phyloP scores from a whole-genome alignment of 164 flowering plant species.

The Nymphaea colorata region DNA sequence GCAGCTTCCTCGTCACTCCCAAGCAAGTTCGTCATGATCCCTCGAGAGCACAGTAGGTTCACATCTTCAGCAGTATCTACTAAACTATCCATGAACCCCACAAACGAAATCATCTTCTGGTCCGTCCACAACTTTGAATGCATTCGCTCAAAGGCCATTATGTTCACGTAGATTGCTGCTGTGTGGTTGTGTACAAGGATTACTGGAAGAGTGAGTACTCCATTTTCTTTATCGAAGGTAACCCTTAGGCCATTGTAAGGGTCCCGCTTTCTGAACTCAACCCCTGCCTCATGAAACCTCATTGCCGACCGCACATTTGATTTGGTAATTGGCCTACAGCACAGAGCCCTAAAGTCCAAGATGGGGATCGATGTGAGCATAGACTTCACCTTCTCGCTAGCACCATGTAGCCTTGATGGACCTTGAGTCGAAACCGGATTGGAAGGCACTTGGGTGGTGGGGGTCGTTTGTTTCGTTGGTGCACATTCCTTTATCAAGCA shows the following conservation, averaged over 20 bases:
- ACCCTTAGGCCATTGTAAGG: constrained; percentile 26
- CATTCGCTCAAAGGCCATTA: constrained; percentile 43
- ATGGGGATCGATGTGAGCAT: no score
- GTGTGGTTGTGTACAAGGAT: constrained; percentile 34
- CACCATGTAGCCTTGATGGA: no score
- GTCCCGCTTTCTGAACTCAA: constrained; percentile 19
- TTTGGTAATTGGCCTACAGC: no score
- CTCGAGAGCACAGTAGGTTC: constrained; percentile 20
- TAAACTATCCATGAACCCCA: constrained; percentile 49
- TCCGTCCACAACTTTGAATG: constrained; percentile 4
- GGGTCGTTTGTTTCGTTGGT: no score
- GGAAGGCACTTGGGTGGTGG: background rate
- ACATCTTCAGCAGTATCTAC: constrained; percentile 39
- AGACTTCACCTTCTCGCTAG: no score
- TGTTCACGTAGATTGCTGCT: constrained; percentile 33
- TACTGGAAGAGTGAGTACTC: constrained; percentile 33
- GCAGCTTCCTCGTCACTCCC: no score
- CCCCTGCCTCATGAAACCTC: constrained; percentile 45
- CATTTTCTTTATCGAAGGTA: constrained; percentile 20
- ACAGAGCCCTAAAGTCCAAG: no score
- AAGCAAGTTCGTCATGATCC: constrained; percentile 18
- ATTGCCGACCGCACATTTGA: constrained; percentile 8
- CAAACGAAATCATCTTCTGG: constrained; percentile 9
- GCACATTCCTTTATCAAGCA: background rate
- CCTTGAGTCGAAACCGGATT: no score